These are phyloP conservation scores for Trametes versicolor DNA, from an alignment of 1,284 basidiomycete species.

Conservation along the genomic window DNA sequence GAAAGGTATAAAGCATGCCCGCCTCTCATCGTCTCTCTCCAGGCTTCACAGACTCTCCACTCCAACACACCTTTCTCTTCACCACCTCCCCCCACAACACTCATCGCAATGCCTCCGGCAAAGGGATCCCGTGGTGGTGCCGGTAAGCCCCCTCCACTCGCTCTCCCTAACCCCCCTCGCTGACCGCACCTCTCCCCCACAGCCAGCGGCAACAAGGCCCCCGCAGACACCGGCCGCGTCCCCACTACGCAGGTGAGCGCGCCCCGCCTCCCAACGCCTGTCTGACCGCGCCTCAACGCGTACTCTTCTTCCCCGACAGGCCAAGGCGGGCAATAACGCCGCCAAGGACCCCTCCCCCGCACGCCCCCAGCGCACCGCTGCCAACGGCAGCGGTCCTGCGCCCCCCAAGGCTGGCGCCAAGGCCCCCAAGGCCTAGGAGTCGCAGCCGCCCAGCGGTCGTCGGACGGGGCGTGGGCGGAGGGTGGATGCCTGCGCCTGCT, in stretches of 20 bases:
- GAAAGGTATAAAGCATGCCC: slow-evolving; percentile 21
- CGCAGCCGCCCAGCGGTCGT: slow-evolving; percentile 1
- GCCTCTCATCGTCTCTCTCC: slow-evolving; percentile 3
- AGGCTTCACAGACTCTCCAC: slow-evolving; percentile 23
- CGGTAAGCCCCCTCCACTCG: slow-evolving; percentile 12
- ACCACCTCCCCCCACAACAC: slow-evolving; percentile 5
- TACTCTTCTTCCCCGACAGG: slow-evolving; percentile 29
- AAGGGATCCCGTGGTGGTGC: slow-evolving; percentile 34
- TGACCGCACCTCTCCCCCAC: not conserved
- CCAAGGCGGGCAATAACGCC: slow-evolving; percentile 44
- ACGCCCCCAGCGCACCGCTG: slow-evolving; percentile 42
- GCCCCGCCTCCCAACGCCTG: not conserved
- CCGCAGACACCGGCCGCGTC: slow-evolving; percentile 43
- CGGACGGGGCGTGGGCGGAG: slow-evolving; percentile 3
- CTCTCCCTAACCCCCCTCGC: not conserved
- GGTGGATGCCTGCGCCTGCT: not conserved
- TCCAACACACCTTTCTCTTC: not conserved
- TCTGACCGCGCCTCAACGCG: not conserved
- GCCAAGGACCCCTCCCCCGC: slow-evolving; percentile 45
- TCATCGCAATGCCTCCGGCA: slow-evolving; percentile 33
- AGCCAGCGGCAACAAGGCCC: slow-evolving; percentile 35
- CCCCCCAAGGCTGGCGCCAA: slow-evolving; percentile 37
- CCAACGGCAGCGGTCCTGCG: slow-evolving; percentile 38
- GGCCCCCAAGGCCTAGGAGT: slow-evolving; percentile 34
- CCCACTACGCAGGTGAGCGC: slow-evolving; percentile 44